These are phyloP conservation scores for Dictyostelium discoideum DNA, from an alignment of 78 protist genomes.

Conservation along the genomic window DNA sequence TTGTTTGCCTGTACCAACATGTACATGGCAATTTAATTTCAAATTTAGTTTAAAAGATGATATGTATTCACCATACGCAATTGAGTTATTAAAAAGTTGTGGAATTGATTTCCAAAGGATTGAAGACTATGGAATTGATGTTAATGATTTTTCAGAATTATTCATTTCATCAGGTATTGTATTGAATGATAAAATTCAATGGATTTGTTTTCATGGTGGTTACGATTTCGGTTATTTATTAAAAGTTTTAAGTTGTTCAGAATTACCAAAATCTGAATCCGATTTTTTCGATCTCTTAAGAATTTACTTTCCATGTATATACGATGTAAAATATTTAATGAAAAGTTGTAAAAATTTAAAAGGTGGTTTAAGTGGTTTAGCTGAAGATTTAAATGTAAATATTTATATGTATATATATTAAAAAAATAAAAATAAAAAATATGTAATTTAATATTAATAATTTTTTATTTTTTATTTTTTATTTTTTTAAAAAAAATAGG, in stretches of 20 bases:
- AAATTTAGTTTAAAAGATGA: conserved; percentile 92
- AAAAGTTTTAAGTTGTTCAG: conserved; percentile 88
- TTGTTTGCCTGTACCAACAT: conserved; percentile 81
- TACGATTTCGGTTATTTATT: conserved; percentile 84
- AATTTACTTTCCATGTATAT: conserved; percentile 93
- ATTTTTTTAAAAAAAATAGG: conserved; percentile 6
- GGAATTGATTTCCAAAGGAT: conserved; percentile 96
- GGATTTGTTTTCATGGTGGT: conserved; percentile 95
- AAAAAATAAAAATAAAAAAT: neutral
- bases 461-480: no score
- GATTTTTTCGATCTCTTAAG: conserved; percentile 90
- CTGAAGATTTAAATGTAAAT: conserved; percentile 93
- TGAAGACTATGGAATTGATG: conserved; percentile 91
- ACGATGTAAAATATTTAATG: conserved; percentile 97
- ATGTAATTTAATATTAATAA: no score
- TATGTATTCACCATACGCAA: conserved; percentile 97
- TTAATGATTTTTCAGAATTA: conserved; percentile 90
- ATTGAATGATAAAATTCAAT: conserved; percentile 79
- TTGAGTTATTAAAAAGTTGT: conserved; percentile 92
- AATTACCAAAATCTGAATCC: conserved; percentile 92
- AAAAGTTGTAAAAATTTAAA: conserved; percentile 83
- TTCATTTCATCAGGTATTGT: conserved; percentile 91
- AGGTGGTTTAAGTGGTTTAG: conserved; percentile 97
- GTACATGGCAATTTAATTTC: conserved; percentile 99
- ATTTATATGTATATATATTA: conserved; percentile 82